phyloP scores from a whole-genome alignment of 1,284 basidiomycete species.

The Malassezia nana region DNA sequence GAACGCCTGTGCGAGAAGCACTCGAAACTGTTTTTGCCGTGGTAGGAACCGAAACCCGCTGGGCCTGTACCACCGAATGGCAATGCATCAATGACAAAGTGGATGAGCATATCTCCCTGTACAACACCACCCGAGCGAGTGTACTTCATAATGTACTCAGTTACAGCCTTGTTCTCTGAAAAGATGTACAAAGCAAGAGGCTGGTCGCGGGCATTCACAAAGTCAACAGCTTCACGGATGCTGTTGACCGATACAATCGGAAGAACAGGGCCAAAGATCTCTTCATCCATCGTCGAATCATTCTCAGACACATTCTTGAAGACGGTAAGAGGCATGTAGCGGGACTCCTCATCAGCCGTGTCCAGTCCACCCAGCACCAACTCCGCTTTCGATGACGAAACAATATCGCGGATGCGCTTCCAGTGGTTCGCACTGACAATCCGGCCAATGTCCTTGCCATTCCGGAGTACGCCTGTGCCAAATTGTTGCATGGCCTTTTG shows the following conservation, averaged over 20 bases:
- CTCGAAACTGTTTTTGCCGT: slow-evolving; percentile 53
- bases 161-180: slow-evolving; percentile 56
- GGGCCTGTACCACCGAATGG: slow-evolving; percentile 54
- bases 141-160: slow-evolving; percentile 53
- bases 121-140: slow-evolving; percentile 33
- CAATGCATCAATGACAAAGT: slow-evolving; percentile 55
- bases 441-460: slow-evolving; percentile 52
- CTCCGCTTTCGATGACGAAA: slow-evolving; percentile 63
- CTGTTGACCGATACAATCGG: slow-evolving; percentile 64
- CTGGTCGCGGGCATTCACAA: slow-evolving; percentile 55
- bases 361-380: slow-evolving; percentile 60
- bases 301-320: slow-evolving; percentile 58
- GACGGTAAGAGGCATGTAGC: slow-evolving; percentile 60
- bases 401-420: slow-evolving; percentile 57
- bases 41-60: slow-evolving; percentile 52
- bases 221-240: slow-evolving; percentile 36
- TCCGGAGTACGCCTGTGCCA: slow-evolving; percentile 48
- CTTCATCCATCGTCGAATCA: slow-evolving; percentile 58
- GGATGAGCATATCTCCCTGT: slow-evolving; percentile 26
- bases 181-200: slow-evolving; percentile 71
- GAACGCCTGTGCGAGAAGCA: slow-evolving; percentile 53
- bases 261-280: slow-evolving; percentile 66
- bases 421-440: slow-evolving; percentile 57
- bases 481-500: slow-evolving; percentile 53
- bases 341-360: slow-evolving; percentile 55